phyloP scores from a whole-genome alignment of 805 yeast species.

The Starmerella stellata region DNA sequence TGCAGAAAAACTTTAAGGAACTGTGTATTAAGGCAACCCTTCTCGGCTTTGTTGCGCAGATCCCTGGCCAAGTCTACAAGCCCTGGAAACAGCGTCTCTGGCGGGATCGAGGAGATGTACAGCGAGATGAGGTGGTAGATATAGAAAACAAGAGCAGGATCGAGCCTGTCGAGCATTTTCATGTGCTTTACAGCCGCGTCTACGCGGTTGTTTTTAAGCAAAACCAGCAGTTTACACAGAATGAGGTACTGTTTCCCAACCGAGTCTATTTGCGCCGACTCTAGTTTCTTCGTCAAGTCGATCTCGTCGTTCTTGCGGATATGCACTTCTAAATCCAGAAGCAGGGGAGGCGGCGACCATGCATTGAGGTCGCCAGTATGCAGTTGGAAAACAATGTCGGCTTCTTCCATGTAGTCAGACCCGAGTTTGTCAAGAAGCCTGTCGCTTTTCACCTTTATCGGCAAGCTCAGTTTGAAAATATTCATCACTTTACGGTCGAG shows the following conservation, averaged over 20 bases:
- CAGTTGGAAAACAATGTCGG: background rate
- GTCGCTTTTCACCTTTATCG: background rate
- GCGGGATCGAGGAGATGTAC: constrained; percentile 3
- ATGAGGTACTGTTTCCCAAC: background rate
- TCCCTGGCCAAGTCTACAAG: constrained; percentile 11
- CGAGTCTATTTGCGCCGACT: background rate
- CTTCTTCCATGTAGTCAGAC: background rate
- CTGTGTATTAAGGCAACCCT: background rate
- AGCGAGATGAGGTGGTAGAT: constrained; percentile 16
- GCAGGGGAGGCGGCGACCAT: background rate
- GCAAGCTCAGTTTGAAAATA: background rate
- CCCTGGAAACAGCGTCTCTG: constrained; percentile 17
- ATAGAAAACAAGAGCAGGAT: constrained; percentile 22
- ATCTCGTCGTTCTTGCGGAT: background rate
- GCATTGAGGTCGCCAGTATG: background rate
- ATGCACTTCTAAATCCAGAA: background rate
- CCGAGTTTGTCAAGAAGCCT: background rate
- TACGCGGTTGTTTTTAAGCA: background rate
- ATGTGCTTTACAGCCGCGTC: background rate
- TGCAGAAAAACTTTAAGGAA: constrained; percentile 7
- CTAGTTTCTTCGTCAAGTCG: background rate
- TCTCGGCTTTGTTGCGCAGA: background rate
- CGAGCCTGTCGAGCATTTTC: constrained; percentile 11
- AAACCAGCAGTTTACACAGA: background rate
- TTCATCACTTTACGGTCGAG: background rate